phyloP scores from a whole-genome alignment of 176 grass and related monocot species.

The Chrysopogon serrulatus region DNA sequence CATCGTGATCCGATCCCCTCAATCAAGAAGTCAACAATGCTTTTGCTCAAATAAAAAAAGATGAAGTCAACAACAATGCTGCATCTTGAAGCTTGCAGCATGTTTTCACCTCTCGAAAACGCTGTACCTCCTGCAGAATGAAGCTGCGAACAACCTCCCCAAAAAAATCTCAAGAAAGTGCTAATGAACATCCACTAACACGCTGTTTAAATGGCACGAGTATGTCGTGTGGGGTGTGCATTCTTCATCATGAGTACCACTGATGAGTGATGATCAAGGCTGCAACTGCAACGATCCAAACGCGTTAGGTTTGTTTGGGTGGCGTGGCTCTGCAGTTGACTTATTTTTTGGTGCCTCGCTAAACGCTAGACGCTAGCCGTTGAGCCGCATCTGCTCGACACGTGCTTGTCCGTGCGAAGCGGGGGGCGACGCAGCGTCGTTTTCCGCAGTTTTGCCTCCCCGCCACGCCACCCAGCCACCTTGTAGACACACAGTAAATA shows the following conservation, averaged over 20 bases:
- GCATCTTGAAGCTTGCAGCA: too few species aligned
- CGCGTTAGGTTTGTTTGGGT: neutral
- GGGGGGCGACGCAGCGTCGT: neutral
- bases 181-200: neutral
- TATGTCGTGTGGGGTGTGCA: neutral
- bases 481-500: too few species aligned
- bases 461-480: too few species aligned
- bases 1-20: neutral
- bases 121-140: too few species aligned
- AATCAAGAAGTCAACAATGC: too few species aligned
- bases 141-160: neutral
- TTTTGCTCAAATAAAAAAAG: too few species aligned
- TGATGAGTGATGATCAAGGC: neutral
- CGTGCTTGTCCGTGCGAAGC: neutral
- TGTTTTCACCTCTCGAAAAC: too few species aligned
- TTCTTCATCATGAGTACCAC: neutral
- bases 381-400: neutral
- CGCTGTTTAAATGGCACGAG: neutral
- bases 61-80: too few species aligned
- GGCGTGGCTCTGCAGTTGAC: neutral
- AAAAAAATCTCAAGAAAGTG: neutral
- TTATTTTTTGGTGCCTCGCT: neutral
- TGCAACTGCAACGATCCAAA: neutral
- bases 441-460: neutral
- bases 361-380: too few species aligned